Conservation (phyloP, 495 filamentous ascomycete genomes). For the Penicillium mononematosum region DNA sequence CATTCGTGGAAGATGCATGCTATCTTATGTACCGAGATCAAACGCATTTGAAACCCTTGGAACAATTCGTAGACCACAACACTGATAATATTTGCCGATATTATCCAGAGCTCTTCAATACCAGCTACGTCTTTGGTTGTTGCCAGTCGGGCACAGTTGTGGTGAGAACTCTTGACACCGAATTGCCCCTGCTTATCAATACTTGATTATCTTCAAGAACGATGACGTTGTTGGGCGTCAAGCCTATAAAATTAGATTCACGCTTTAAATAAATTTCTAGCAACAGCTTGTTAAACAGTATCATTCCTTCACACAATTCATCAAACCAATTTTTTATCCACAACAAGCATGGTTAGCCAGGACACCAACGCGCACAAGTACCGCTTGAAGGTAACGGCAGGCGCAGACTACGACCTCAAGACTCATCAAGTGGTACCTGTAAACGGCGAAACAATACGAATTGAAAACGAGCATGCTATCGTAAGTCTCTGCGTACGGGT, state of each 20-base stretch:
- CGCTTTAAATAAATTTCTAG: background rate
- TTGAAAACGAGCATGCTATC: constrained; percentile 59
- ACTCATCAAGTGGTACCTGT: constrained; percentile 69
- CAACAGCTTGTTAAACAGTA: background rate
- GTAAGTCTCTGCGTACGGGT: constrained; percentile 69
- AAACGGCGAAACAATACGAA: constrained; percentile 59
- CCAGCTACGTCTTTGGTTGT: background rate
- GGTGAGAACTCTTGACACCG: too few relatives aligned
- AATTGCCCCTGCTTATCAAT: background rate
- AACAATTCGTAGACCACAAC: background rate
- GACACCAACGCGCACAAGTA: constrained; percentile 24
- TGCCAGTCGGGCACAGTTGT: background rate
- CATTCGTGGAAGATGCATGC: background rate
- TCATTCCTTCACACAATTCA: background rate
- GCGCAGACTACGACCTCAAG: constrained; percentile 64
- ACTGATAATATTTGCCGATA: background rate
- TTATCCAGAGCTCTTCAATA: background rate
- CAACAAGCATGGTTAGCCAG: background rate
- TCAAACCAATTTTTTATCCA: background rate
- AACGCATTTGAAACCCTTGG: background rate
- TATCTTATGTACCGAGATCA: background rate
- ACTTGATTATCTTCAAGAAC: background rate
- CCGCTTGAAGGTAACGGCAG: constrained; percentile 55
- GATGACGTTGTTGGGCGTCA: constrained; percentile 18
- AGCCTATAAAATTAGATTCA: background rate